Conservation (phyloP, 495 filamentous ascomycete species). For the Hypoxylon trugodes region DNA sequence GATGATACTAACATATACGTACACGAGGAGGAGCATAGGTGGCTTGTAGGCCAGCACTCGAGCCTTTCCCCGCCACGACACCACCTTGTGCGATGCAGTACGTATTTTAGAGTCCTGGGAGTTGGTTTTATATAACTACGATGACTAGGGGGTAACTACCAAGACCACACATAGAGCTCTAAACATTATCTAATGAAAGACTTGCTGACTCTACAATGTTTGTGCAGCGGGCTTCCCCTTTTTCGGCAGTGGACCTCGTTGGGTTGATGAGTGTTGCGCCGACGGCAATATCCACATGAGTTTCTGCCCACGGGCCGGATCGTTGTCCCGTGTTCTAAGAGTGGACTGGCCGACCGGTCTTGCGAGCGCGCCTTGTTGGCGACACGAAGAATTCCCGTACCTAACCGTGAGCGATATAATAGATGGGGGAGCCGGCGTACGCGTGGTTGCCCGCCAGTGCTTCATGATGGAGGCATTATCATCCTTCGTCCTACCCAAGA, state of each 20-base stretch:
- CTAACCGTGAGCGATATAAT: conserved; percentile 64
- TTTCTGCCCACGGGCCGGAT: conserved; percentile 52
- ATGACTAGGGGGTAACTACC: too few species aligned
- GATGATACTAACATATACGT: conserved; percentile 63
- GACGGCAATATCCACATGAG: conserved; percentile 57
- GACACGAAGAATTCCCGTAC: conserved; percentile 63
- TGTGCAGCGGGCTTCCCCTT: conserved; percentile 69
- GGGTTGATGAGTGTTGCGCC: conserved; percentile 57
- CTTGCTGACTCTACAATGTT: too few species aligned
- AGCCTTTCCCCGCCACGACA: conserved; percentile 51
- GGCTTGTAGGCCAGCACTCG: conserved; percentile 56
- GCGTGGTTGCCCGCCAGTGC: conserved; percentile 61
- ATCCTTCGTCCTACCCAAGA: conserved; percentile 33
- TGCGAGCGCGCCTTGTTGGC: conserved; percentile 57
- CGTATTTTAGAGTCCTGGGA: too few species aligned
- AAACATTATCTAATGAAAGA: too few species aligned
- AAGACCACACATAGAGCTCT: too few species aligned
- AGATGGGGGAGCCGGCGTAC: conserved; percentile 61
- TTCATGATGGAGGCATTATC: conserved; percentile 38
- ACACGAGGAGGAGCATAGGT: conserved; percentile 60
- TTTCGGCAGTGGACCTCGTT: conserved; percentile 59
- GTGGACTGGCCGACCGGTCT: not conserved
- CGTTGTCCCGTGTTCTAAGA: conserved; percentile 43
- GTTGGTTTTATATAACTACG: too few species aligned
- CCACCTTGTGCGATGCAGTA: conserved; percentile 56